Evolutionary conservation across 345 rosid genomes (phyloP).

Genomic region (Eucalyptus erythrocorys): DNA sequence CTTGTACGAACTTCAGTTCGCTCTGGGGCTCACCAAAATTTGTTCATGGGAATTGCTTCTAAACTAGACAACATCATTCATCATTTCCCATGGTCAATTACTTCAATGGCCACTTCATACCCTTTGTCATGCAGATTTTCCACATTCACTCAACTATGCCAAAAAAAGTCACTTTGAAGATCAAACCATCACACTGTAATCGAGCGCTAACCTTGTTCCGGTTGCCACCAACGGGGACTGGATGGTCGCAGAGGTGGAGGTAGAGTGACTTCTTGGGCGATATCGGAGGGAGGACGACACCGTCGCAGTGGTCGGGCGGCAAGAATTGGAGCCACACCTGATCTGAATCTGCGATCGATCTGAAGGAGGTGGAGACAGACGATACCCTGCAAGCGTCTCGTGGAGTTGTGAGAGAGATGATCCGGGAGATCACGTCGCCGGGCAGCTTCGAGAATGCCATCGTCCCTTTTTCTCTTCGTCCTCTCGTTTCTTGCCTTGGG

Average conservation of each 20-base stretch:
- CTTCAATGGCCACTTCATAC: background rate
- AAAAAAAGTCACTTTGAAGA: no score
- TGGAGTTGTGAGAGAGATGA: background rate
- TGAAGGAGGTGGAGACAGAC: background rate
- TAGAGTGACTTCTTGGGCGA: background rate
- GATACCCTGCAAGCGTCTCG: background rate
- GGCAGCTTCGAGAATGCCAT: fast-evolving
- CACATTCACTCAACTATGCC: no score
- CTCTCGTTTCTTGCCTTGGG: no score
- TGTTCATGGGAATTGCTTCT: no score
- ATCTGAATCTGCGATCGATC: background rate
- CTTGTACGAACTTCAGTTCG: fast-evolving
- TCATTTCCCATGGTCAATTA: no score
- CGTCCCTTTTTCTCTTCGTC: no score
- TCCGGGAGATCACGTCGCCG: background rate
- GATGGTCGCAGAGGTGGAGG: background rate
- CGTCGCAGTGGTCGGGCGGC: background rate
- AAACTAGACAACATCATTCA: no score
- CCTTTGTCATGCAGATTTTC: background rate
- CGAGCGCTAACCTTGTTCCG: background rate
- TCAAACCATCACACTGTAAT: no score
- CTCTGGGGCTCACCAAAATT: no score
- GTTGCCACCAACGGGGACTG: background rate
- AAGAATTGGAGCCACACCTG: background rate
- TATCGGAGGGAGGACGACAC: background rate